Base-by-base conservation (phyloP, 257 asterid species). In the Solanum chilense region DNA sequence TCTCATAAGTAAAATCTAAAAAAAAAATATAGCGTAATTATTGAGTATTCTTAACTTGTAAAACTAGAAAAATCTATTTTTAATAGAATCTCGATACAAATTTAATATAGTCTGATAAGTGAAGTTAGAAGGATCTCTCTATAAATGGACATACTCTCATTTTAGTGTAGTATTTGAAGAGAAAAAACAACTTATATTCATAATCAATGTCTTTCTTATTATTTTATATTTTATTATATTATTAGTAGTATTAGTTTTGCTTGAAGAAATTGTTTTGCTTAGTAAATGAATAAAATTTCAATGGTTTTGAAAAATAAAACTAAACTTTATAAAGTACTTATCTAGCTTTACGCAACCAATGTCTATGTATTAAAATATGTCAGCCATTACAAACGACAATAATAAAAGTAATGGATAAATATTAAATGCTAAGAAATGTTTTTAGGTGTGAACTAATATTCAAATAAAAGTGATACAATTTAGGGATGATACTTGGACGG, bases 1-100 rank as follows among this genome's bases (percentile, higher is more conserved):
- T 62, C 2, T 1, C 1, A 62, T 15, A 62, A 62, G 14, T n/a
- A 0, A n/a, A 4, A n/a, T 62, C 0, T 23, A 1, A 60, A 60
- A 21, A 60, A 21, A 23, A 10, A 3, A 9, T 4, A 10, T 3
- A 60, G 29, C 9, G 1, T 60, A 60, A 60, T 5, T 23, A 21
- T 64, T 64, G 25, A 11, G 25, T 58, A 58, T 1, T 4, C 33
- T 33, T 64, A 64, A 12, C 18, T 64, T n/a, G 16, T 64, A 23
- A 64, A 25, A n/a, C 0, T 25, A 25, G 29, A 0, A 1, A 64
- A 5, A 12, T 0, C 0, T 12, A 4, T n/a, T 64, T 25, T n/a
- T 1, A 3, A 64, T 64, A 64, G 0, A 64, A 1, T 2, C 18
- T 60, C 29, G 2, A 64, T 1, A 6, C 18, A 64, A 60, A 60